These are phyloP conservation scores for Trichoderma sp. DNA, from an alignment of 2,329 filamentous ascomycete species.

Conservation along the genomic window DNA sequence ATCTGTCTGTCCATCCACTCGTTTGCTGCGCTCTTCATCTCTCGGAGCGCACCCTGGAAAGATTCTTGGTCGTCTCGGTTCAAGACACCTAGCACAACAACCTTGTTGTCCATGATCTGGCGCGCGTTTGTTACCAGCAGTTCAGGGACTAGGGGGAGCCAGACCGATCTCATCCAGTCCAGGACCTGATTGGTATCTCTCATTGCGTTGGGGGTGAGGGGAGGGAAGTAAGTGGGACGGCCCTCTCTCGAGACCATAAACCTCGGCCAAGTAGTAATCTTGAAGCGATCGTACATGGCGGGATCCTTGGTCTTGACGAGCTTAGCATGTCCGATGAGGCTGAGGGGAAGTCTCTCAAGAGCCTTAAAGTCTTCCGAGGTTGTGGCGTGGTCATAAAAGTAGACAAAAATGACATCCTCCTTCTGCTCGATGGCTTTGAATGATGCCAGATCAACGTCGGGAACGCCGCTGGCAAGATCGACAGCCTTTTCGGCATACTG, in stretches of 20 bases:
- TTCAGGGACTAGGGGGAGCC: conserved; percentile 94
- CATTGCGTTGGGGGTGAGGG: conserved; percentile 87
- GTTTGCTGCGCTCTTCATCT: conserved; percentile 91
- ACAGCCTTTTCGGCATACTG: conserved; percentile 84
- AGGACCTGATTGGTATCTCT: conserved; percentile 76
- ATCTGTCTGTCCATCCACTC: conserved; percentile 99
- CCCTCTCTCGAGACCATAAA: conserved; percentile 86
- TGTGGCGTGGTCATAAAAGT: conserved; percentile 96
- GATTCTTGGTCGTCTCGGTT: conserved; percentile 76
- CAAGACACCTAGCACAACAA: conserved; percentile 90
- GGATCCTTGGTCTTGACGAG: conserved; percentile 87
- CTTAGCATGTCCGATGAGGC: conserved; percentile 85
- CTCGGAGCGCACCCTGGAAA: conserved; percentile 74
- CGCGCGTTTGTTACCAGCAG: conserved; percentile 86
- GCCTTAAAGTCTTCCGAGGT: conserved; percentile 89
- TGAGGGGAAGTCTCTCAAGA: conserved; percentile 80
- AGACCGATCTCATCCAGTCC: conserved; percentile 92
- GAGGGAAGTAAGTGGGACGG: conserved; percentile 84
- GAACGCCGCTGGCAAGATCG: conserved; percentile 71
- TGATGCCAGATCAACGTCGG: conserved; percentile 71
- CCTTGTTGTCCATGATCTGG: conserved; percentile 92
- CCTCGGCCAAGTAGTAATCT: conserved; percentile 96
- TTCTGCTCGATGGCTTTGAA: conserved; percentile 86
- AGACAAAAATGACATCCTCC: conserved; percentile 93
- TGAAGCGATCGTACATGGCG: conserved; percentile 75